Conservation (phyloP, 2,329 filamentous ascomycete species). For the Pleurostoma richardsiae region DNA sequence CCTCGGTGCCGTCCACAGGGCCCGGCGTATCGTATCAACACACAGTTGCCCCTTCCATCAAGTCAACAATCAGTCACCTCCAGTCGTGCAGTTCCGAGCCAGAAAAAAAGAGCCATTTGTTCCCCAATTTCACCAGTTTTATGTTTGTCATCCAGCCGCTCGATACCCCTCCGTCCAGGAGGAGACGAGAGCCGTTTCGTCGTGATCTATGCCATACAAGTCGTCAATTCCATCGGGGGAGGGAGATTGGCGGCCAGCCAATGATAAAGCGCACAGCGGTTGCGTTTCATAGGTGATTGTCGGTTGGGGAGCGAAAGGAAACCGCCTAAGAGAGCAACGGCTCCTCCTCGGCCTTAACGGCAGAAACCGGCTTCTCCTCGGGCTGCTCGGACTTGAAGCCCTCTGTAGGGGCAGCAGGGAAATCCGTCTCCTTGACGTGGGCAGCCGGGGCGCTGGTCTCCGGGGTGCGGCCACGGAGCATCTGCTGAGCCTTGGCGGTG, state of each 20-base stretch:
- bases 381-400: constrained; percentile 20
- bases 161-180: background rate
- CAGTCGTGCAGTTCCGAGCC: background rate
- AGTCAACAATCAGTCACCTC: too few species aligned
- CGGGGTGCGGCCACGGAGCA: constrained; percentile 48
- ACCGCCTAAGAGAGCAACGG: constrained; percentile 24
- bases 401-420: constrained; percentile 37
- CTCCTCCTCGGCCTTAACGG: constrained; percentile 21
- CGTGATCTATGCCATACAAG: constrained; percentile 11
- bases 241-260: constrained; percentile 2
- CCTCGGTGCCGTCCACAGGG: too few species aligned
- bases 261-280: constrained; percentile 5
- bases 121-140: background rate
- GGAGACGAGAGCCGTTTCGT: background rate
- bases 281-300: background rate
- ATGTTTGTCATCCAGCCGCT: background rate
- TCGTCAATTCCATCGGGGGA: constrained; percentile 6
- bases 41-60: too few species aligned
- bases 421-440: constrained; percentile 37
- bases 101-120: background rate
- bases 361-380: constrained; percentile 22
- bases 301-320: constrained; percentile 5
- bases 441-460: constrained; percentile 24
- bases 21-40: too few species aligned
- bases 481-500: constrained; percentile 61